Evolutionary conservation across 192 early-diverging fungal species (phyloP), one percentile per base, ranked within the genome.

Genomic region (Coemansia sp.): DNA sequence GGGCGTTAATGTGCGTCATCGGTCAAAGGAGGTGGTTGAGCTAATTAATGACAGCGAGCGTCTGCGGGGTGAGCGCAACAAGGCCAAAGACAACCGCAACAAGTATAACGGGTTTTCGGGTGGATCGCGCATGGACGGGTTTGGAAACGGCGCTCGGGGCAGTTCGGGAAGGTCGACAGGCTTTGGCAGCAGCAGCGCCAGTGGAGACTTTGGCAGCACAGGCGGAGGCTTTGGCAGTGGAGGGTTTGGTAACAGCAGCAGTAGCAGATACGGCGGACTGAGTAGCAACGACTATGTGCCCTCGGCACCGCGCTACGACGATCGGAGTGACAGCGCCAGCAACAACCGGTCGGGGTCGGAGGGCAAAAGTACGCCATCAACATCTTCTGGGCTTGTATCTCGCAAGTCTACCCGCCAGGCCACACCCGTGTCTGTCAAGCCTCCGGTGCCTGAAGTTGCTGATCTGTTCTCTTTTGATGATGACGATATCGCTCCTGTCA

Each of bases 1-100:
- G 74, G 96, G 96, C 5, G 88, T 98, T 53, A 97, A 97, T 64
- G 89, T 94, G 94, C 88, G 68, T 64, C 72, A 81, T 56, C 85
- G 96, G 8, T 91, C 95, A 12, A 94, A 93, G 65, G 94, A 97
- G 79, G 81, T 98, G 31, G 74, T 88, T 2, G 95, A 95, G 5
- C 79, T 97, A 50, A 69, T 97, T 12, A 84, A 85, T 37, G 86
- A 91, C 72, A 86, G 85, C 57, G 87, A 94, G 26, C 84, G 75
- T 12, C 87, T 98, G 69, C 88, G 90, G 34, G 83, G 83, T 10
- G 96, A 98, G 71, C 87, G 96, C 14, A 87, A 88, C 65, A 95
- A 92, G 65, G 94, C 96, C 19, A 90, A 89, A 69, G 87, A 88
- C 21, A 98, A 93, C 75, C 86, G 90, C 38, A 80, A 86, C 73